Evolutionary conservation across 176 grass and related monocot species (phyloP).

Genomic region (Poa annua): DNA sequence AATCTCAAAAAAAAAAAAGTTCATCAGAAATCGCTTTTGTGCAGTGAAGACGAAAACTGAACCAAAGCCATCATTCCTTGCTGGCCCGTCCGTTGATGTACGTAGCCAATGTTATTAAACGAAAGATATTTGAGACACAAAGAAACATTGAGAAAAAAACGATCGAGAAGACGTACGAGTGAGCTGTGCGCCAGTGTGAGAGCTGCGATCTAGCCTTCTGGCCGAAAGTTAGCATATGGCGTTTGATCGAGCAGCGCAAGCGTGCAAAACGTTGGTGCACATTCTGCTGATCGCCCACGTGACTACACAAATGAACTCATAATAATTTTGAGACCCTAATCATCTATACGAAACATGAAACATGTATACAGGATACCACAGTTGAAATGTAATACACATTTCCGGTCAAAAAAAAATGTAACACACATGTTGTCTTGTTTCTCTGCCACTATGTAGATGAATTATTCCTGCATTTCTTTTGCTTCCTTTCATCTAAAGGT

Average conservation of each 20-base stretch:
- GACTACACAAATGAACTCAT: neutral
- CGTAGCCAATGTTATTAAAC: neutral
- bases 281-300: neutral
- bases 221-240: too few species aligned
- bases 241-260: too few species aligned
- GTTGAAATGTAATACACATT: conserved; percentile 25
- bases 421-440: neutral
- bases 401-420: too few species aligned
- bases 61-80: neutral
- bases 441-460: neutral
- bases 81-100: conserved; percentile 15
- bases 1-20: too few species aligned
- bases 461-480: conserved; percentile 14
- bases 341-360: neutral
- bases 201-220: too few species aligned
- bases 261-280: neutral
- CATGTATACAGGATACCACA: neutral
- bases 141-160: too few species aligned
- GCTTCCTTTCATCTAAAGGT: neutral
- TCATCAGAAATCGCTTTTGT: conserved; percentile 44
- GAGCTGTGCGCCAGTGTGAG: too few species aligned
- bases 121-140: too few species aligned
- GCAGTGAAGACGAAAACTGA: conserved; percentile 32
- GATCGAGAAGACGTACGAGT: too few species aligned
- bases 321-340: too few species aligned